phyloP scores from a whole-genome alignment of 192 early-diverging fungal species.

The Gigaspora rosea region DNA sequence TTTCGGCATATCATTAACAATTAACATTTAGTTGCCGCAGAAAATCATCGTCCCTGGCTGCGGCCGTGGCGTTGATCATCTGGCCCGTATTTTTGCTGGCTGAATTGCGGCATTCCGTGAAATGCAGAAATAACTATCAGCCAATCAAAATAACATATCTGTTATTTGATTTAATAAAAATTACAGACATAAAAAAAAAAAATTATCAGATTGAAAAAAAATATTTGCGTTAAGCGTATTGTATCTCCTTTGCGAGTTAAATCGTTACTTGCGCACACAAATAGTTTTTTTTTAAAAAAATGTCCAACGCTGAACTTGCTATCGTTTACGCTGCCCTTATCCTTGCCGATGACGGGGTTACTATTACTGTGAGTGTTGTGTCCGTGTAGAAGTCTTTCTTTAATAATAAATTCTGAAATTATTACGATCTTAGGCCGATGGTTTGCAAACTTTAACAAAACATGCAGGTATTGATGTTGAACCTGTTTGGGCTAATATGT shows the following conservation, averaged over 20 bases:
- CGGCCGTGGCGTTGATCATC: no score
- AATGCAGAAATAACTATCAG: no score
- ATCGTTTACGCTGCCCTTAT: slow-evolving; percentile 96
- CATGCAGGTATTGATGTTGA: slow-evolving; percentile 91
- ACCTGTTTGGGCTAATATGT: slow-evolving; percentile 93
- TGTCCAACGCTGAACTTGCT: slow-evolving; percentile 65
- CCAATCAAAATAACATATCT: no score
- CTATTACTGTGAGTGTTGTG: slow-evolving; percentile 83
- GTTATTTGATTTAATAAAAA: no score
- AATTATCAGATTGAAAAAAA: no score
- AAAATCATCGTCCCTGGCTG: no score
- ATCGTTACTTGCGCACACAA: slow-evolving; percentile 27
- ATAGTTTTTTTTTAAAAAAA: neutral
- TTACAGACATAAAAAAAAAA: no score
- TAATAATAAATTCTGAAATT: neutral
- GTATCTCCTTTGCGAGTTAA: slow-evolving; percentile 24
- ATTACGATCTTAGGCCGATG: slow-evolving; percentile 74
- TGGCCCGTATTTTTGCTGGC: no score
- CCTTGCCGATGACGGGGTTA: slow-evolving; percentile 96
- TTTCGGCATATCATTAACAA: no score
- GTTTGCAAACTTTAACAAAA: slow-evolving; percentile 87
- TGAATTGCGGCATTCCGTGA: no score
- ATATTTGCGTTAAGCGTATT: slow-evolving; percentile 21
- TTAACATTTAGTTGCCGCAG: no score
- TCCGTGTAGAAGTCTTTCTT: neutral